phyloP scores from a whole-genome alignment of 2,329 filamentous ascomycete genomes.

The Chrysoporthe cubensis region DNA sequence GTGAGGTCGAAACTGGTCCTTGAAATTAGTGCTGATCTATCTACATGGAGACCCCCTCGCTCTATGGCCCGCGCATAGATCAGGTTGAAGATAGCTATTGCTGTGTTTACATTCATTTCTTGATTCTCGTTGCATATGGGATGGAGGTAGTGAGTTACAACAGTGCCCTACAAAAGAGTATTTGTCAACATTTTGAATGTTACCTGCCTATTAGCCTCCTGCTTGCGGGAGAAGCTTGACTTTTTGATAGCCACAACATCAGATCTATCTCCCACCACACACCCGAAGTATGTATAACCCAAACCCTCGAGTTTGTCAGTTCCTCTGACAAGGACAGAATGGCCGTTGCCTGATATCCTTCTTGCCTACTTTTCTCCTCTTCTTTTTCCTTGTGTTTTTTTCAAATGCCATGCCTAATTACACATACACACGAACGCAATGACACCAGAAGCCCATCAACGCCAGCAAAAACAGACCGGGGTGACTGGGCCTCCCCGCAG shows the following conservation, averaged over 20 bases:
- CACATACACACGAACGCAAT: conserved; percentile 18
- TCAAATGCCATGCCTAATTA: conserved; percentile 21
- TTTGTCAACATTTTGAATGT: background rate
- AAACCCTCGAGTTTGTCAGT: background rate
- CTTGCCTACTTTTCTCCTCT: conserved; percentile 8
- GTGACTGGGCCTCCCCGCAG: background rate
- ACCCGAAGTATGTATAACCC: background rate
- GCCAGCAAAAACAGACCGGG: conserved; percentile 16
- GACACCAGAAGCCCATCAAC: conserved; percentile 23
- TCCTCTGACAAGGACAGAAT: background rate
- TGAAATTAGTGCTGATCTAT: background rate
- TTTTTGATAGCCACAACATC: conserved; percentile 3
- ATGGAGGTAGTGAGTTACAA: background rate
- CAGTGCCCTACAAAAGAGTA: background rate
- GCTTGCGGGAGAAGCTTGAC: background rate
- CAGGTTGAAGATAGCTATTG: too few relatives aligned
- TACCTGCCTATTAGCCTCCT: background rate
- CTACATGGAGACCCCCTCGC: background rate
- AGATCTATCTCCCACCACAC: conserved; percentile 2
- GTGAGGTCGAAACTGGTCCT: background rate
- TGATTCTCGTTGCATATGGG: background rate
- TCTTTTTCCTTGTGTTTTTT: background rate
- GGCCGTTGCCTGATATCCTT: conserved; percentile 17
- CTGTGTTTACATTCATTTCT: background rate
- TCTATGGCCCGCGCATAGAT: too few relatives aligned